Percentiles rank a stretch among this genome's conserved stretches.
phyloP scores from a whole-genome alignment of 768 basidiomycete species.

The Rhodotorula babjevae region DNA sequence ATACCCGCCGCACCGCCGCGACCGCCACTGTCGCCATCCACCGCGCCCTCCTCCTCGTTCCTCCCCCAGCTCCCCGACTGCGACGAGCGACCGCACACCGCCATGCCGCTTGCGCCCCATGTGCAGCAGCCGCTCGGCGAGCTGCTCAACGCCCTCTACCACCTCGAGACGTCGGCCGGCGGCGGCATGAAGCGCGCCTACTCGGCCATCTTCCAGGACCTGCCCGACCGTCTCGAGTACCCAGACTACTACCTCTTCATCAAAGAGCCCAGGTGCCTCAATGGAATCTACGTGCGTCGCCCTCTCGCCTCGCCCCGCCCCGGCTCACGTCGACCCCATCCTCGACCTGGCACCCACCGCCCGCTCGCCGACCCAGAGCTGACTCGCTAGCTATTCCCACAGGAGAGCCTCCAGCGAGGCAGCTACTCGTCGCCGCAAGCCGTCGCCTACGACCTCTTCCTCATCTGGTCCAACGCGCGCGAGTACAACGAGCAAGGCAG shows the following conservation, averaged over 20 bases:
- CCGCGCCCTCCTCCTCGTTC: too few species aligned
- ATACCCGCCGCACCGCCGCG: too few species aligned
- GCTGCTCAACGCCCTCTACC: constrained; percentile 11
- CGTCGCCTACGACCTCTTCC: constrained; percentile 37
- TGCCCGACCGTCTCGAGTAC: constrained; percentile 26
- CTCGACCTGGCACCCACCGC: too few species aligned
- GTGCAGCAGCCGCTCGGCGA: constrained; percentile 14
- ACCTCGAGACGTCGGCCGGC: constrained; percentile 20
- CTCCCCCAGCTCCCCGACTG: too few species aligned
- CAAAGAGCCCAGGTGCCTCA: constrained; percentile 27
- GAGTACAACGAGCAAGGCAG: constrained; percentile 38
- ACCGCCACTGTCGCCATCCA: too few species aligned
- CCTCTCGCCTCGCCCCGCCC: too few species aligned
- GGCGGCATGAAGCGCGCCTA: constrained; percentile 22
- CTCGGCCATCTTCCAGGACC: constrained; percentile 36
- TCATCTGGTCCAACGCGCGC: constrained; percentile 36
- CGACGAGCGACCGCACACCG: not conserved
- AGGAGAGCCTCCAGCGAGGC: constrained; percentile 24
- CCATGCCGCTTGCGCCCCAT: constrained; percentile 11
- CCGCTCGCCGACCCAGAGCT: not conserved
- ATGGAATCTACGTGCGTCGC: constrained; percentile 17
- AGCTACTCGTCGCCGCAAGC: constrained; percentile 25
- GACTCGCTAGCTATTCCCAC: not conserved
- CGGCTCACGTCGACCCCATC: too few species aligned
- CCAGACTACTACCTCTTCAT: constrained; percentile 38